Percentiles rank a stretch among this genome's conserved stretches.
These are phyloP conservation scores for Gynandropsis gynandra DNA, from an alignment of 345 rosid species.

Conservation along the genomic window DNA sequence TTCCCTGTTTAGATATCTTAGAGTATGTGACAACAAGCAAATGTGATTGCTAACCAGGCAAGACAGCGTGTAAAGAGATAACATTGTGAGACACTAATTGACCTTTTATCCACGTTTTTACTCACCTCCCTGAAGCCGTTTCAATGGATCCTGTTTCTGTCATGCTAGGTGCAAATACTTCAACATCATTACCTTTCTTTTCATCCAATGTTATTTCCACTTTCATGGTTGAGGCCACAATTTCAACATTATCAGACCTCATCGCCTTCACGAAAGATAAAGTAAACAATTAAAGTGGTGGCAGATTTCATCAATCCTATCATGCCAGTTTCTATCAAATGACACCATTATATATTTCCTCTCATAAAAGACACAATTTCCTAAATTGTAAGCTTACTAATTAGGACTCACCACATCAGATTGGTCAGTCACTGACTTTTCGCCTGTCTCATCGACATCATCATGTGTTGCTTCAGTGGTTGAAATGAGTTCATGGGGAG, in stretches of 20 bases:
- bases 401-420: constrained; percentile 28
- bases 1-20: constrained; percentile 40
- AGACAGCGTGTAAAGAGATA: neutral
- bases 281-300: constrained; percentile 9
- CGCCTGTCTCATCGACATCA: constrained; percentile 18
- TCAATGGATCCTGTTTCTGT: constrained; percentile 6
- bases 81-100: too few species aligned
- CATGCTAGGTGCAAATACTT: constrained; percentile 9
- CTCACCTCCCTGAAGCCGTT: constrained; percentile 21
- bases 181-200: constrained; percentile 12
- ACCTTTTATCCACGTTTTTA: too few species aligned
- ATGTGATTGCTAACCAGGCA: constrained; percentile 8
- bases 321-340: constrained; percentile 2
- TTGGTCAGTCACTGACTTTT: constrained; percentile 13
- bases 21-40: constrained; percentile 14
- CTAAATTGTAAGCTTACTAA: constrained; percentile 4
- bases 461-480: constrained; percentile 17
- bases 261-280: constrained; percentile 21
- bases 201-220: constrained; percentile 15
- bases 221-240: constrained; percentile 19
- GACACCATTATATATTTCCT: constrained; percentile 8
- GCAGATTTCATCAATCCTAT: neutral
- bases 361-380: constrained; percentile 9
- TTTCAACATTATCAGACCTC: constrained; percentile 10
- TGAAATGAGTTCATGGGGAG: constrained; percentile 23